phyloP scores from a whole-genome alignment of 495 filamentous ascomycete genomes.

The Chaetomium cochliodes region DNA sequence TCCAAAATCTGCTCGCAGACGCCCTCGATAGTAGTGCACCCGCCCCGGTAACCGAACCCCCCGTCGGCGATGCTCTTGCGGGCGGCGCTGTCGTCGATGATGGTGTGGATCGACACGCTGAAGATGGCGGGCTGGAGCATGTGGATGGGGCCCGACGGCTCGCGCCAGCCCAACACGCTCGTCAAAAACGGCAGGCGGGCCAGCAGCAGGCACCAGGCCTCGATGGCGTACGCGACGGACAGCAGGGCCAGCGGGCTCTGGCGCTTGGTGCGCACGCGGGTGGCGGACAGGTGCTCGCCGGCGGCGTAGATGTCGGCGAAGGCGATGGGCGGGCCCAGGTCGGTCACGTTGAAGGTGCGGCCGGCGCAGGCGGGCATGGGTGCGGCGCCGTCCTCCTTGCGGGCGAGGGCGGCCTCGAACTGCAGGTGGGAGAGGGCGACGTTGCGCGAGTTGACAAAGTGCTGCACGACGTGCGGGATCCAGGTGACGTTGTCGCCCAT shows the following conservation, averaged over 20 bases:
- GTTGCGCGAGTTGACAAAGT: conserved; percentile 56
- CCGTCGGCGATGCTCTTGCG: conserved; percentile 48
- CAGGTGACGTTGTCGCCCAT: conserved; percentile 40
- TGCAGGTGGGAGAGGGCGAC: conserved; percentile 56
- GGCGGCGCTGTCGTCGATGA: conserved; percentile 52
- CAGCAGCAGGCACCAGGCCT: conserved; percentile 40
- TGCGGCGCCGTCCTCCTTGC: conserved; percentile 6
- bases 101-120: conserved; percentile 41
- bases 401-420: conserved; percentile 54
- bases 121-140: conserved; percentile 55
- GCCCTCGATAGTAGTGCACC: conserved; percentile 50
- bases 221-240: conserved; percentile 49
- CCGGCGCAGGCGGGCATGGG: conserved; percentile 43
- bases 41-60: conserved; percentile 51
- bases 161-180: conserved; percentile 36
- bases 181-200: conserved; percentile 33
- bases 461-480: conserved; percentile 52
- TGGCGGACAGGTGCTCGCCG: conserved; percentile 24
- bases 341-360: conserved; percentile 44
- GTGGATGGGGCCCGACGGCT: conserved; percentile 37
- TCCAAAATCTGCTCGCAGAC: conserved; percentile 52
- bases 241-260: conserved; percentile 48
- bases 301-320: conserved; percentile 39
- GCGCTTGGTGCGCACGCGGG: conserved; percentile 34
- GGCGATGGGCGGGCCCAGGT: conserved; percentile 37